Evolutionary conservation across 306 rosid genomes (phyloP).

Genomic region (Begonia peltatifolia): DNA sequence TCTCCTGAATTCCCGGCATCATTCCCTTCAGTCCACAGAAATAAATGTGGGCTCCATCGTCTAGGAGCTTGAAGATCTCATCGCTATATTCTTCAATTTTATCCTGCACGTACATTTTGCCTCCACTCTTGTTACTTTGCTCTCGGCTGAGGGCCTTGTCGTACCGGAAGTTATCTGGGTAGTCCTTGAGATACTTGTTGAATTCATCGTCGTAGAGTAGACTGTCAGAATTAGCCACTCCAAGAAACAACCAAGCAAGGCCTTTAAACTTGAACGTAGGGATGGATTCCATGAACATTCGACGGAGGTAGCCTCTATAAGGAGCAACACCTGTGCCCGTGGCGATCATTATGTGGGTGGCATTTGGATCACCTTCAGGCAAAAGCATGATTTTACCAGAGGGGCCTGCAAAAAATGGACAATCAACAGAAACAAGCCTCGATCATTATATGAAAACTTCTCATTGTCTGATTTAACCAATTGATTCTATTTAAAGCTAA

Average conservation of each 20-base stretch:
- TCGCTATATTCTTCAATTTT: conserved; percentile 94
- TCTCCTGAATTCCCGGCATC: conserved; percentile 99
- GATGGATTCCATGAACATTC: conserved; percentile 91
- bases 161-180: conserved; percentile 67
- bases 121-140: conserved; percentile 75
- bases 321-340: conserved; percentile 97
- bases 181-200: conserved; percentile 65
- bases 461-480: no score
- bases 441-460: no score
- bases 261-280: conserved; percentile 77
- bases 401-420: conserved; percentile 47
- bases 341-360: conserved; percentile 95
- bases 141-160: conserved; percentile 80
- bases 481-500: no score
- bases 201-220: conserved; percentile 86
- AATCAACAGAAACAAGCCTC: no score
- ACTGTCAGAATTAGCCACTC: conserved; percentile 81
- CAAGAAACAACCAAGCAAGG: conserved; percentile 93
- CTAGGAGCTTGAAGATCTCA: conserved; percentile 72
- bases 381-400: conserved; percentile 96
- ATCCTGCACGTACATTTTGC: conserved; percentile 97
- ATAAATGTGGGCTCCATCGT: conserved; percentile 82
- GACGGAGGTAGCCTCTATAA: conserved; percentile 86
- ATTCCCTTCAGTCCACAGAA: conserved; percentile 96
- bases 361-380: conserved; percentile 85